Percentiles rank a stretch among this genome's conserved stretches.
These are phyloP conservation scores for Myrmaecium sp. DNA, from an alignment of 2,329 filamentous ascomycete species.

Conservation along the genomic window DNA sequence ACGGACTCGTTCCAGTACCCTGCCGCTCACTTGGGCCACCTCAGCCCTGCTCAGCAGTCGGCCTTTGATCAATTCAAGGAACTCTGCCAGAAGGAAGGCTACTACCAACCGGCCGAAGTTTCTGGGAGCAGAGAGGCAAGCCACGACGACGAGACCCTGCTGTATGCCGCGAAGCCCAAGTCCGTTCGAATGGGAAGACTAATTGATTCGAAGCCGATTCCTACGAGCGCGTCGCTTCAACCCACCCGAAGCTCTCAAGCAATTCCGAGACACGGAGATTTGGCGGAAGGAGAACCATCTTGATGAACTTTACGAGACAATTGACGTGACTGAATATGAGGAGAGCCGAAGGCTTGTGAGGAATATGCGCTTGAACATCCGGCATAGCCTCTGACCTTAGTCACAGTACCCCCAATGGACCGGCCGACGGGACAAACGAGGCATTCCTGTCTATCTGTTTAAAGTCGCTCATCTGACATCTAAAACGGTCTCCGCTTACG, in stretches of 20 bases:
- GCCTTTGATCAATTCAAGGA: conserved; percentile 57
- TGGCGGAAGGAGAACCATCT: conserved; percentile 72
- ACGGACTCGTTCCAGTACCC: conserved; percentile 42
- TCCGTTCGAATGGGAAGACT: background rate
- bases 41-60: conserved; percentile 50
- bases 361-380: conserved; percentile 1
- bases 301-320: conserved; percentile 66
- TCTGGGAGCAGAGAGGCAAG: conserved; percentile 27
- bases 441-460: conserved; percentile 84
- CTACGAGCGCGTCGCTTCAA: conserved; percentile 72
- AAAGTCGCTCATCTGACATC: conserved; percentile 69
- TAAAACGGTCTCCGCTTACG: conserved; percentile 66
- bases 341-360: conserved; percentile 57
- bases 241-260: conserved; percentile 57
- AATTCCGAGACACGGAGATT: conserved; percentile 77
- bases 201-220: conserved; percentile 45
- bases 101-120: conserved; percentile 34
- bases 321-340: conserved; percentile 73
- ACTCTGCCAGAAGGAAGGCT: conserved; percentile 45
- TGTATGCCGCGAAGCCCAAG: conserved; percentile 32
- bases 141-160: conserved; percentile 56
- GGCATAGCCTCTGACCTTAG: conserved; percentile 8
- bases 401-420: conserved; percentile 84
- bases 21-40: conserved; percentile 62
- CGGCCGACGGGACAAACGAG: conserved; percentile 72